Evolutionary conservation across 2,329 filamentous ascomycete species (phyloP).

Genomic region (Fusarium keratoplasticum): DNA sequence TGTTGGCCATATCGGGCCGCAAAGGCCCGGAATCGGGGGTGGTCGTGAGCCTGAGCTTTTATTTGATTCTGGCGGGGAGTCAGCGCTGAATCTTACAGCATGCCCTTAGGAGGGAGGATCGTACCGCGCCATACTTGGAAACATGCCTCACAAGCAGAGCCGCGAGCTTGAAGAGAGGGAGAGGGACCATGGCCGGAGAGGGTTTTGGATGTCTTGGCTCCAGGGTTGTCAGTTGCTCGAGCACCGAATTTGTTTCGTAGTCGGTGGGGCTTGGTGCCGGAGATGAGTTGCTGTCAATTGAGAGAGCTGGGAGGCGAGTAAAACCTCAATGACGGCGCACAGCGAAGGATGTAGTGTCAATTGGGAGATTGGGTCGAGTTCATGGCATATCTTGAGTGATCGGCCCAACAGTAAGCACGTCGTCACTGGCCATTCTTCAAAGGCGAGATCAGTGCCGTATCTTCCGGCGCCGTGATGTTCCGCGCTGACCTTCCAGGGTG

Average conservation of each 20-base stretch:
- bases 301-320: neutral
- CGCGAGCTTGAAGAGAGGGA: constrained; percentile 76
- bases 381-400: neutral
- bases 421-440: neutral
- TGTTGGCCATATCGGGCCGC: constrained; percentile 72
- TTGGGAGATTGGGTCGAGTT: neutral
- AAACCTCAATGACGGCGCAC: neutral
- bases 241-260: constrained; percentile 8
- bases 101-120: constrained; percentile 41
- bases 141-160: constrained; percentile 73
- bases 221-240: constrained; percentile 19
- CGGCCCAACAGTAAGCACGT: neutral
- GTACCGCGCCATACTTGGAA: constrained; percentile 76
- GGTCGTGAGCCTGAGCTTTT: constrained; percentile 74
- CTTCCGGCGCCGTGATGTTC: constrained; percentile 38
- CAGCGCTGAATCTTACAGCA: constrained; percentile 11
- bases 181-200: constrained; percentile 65
- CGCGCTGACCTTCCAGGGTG: constrained; percentile 27
- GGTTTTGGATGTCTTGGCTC: constrained; percentile 36
- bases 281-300: constrained; percentile 16
- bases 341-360: neutral
- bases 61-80: constrained; percentile 67
- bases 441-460: constrained; percentile 21
- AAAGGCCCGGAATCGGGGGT: constrained; percentile 69
- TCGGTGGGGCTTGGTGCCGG: constrained; percentile 29